phyloP scores from a whole-genome alignment of 352 stramenopile genomes.

The Pythium folliculosum region DNA sequence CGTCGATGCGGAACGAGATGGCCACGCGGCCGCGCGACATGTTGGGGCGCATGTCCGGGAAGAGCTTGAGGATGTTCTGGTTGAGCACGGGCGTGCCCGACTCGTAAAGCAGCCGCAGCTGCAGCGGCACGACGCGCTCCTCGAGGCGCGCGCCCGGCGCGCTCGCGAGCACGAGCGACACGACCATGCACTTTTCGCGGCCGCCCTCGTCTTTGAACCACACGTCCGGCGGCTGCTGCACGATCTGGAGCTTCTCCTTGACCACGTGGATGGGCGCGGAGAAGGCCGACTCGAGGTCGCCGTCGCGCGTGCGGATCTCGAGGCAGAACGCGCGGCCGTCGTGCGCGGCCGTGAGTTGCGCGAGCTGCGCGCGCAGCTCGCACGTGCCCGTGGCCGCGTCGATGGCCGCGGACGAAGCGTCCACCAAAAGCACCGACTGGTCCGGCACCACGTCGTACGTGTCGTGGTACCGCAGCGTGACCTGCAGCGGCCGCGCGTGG shows the following conservation, averaged over 20 bases:
- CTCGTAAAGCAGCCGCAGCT: constrained; percentile 84
- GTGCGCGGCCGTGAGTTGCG: constrained; percentile 51
- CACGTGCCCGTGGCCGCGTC: constrained; percentile 46
- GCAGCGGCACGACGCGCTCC: constrained; percentile 74
- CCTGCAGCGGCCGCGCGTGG: constrained; percentile 44
- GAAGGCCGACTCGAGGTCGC: constrained; percentile 63
- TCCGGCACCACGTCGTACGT: constrained; percentile 74
- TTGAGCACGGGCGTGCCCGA: constrained; percentile 84
- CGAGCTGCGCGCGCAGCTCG: constrained; percentile 46
- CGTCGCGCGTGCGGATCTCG: constrained; percentile 53
- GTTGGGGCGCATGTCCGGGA: constrained; percentile 83
- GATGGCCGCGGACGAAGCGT: constrained; percentile 28
- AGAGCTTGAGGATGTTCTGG: constrained; percentile 90
- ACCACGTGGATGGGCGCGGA: constrained; percentile 64
- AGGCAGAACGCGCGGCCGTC: constrained; percentile 73
- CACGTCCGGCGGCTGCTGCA: constrained; percentile 84
- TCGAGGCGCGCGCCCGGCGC: constrained; percentile 65
- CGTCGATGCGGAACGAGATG: constrained; percentile 95
- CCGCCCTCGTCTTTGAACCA: constrained; percentile 98
- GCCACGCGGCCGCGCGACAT: constrained; percentile 81
- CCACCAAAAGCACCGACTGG: constrained; percentile 48
- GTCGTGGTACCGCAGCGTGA: constrained; percentile 73
- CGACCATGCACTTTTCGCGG: constrained; percentile 94
- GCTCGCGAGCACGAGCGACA: constrained; percentile 80
- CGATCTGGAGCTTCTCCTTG: constrained; percentile 77